Evolutionary conservation across 1,139 yeast genomes (phyloP).

Genomic region (Trichomonascaceae sp.): DNA sequence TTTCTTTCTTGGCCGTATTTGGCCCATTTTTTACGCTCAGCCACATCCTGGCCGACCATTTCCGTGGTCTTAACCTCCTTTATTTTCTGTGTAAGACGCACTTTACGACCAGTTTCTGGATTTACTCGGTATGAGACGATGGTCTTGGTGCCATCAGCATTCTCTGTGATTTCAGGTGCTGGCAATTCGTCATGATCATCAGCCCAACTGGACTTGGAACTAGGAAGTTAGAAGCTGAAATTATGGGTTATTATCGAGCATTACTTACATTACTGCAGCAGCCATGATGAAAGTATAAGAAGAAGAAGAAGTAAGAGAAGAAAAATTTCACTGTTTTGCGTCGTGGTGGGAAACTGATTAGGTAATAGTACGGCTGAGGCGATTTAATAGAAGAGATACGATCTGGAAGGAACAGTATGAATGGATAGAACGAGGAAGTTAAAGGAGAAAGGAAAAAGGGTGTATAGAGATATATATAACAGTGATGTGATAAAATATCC

Average conservation of each 20-base stretch:
- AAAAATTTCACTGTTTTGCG: neutral
- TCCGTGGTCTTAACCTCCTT: constrained; percentile 73
- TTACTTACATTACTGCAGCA: constrained; percentile 5
- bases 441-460: neutral
- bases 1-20: constrained; percentile 81
- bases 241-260: neutral
- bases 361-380: neutral
- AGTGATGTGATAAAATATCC: too few relatives aligned
- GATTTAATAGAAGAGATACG: neutral
- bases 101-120: constrained; percentile 76
- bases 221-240: neutral
- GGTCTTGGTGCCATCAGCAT: constrained; percentile 86
- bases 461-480: too few relatives aligned
- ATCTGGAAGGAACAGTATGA: neutral
- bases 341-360: neutral
- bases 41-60: constrained; percentile 51
- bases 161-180: constrained; percentile 60
- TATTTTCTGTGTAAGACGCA: constrained; percentile 80
- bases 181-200: constrained; percentile 20
- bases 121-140: constrained; percentile 64
- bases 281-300: neutral
- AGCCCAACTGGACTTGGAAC: constrained; percentile 8
- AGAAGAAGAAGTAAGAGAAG: neutral
- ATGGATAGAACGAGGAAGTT: neutral
- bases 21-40: constrained; percentile 39